Base-by-base conservation (phyloP, 2,329 filamentous ascomycete genomes). In the Botrytis sinoallii region DNA sequence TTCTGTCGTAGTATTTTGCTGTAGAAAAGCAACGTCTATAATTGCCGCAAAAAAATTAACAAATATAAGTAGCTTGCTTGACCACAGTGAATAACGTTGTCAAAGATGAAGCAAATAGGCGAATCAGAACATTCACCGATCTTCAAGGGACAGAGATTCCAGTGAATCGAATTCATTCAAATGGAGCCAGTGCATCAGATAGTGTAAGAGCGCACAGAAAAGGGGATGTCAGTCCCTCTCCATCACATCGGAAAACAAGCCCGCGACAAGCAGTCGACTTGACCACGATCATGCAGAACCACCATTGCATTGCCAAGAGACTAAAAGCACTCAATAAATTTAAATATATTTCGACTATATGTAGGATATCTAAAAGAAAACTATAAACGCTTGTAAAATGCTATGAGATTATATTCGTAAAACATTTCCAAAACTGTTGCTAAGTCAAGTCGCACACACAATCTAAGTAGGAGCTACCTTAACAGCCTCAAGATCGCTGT, bases 401-500 rank as follows among this genome's bases (percentile, higher is more conserved):
- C 14, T 67, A 38, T 9, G 14, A n/a, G 16, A 52, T 5, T 35
- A 38, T 22, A 52, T 29, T 52, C 32, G 22, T 52, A 20, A n/a
- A 52, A 7, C 22, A 18, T 38, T 67, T 16, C 44, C 44, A 38
- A 52, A 57, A 67, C 7, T 14, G 0, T 52, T n/a, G 32, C 32
- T n/a, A 20, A 67, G 4, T 8, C 20, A n/a, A 52, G 35, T 42
- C 44, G 29, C 65, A 40, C 46, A 67, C 14, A 40, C 9, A 67
- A 57, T 67, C 46, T 70, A 70, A 69, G 63, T 55, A 29, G 44
- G 38, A 20, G 57, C 46, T 8, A 44, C 22, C 25, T 73, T 73
- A 3, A 22, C 66, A 42, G 66, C 74, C 35, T 61, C 71, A 12
- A 72, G 32, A 57, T 75, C 74, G 61, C 52, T 70, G 22, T 66